Evolutionary conservation across 768 basidiomycete species (phyloP), one percentile per base, ranked within the genome.

Genomic region (Tylopilus balloui): DNA sequence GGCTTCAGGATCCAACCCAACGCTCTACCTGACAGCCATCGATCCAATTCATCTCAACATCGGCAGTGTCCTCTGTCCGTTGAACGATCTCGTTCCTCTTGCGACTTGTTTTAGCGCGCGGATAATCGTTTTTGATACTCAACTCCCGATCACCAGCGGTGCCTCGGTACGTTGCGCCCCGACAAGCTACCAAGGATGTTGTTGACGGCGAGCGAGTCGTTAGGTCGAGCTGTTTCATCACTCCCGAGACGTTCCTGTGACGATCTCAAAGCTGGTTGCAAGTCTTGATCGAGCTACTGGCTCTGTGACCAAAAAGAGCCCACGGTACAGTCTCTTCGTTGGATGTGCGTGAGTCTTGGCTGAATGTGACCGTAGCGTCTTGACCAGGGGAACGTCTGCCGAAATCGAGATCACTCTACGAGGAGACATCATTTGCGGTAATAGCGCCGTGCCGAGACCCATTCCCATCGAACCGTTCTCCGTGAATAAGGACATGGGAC

Each of bases 201-300:
- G 21, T 40, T 55, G 36, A 48, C 38, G 12, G 23, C 19, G 19
- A 21, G 29, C 50, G 20, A 36, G 20, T 29, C 10, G 6, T 2
- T 37, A 90, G 91, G 78, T 98, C 38, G 96, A 99, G 65, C 71
- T 99, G 11, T 98, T 92, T 70, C 91, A 96, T 62, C 94, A 99
- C 62, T 94, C 92, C 1, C 78, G 81, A 36, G 92, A 98, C 63
- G 81, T 95, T 3, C 92, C 96, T 9, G 95, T 92, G 1, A 89
- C 86, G 11, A 79, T 96, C 45, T 80, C 83, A 5, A 91, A 86
- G 57, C 74, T 98, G 24, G 66, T 88, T n/a, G 76, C 86, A 1
- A 84, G 79, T 1, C 67, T 94, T 10, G 95, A 98, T 61, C 80
- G 91, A 46, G 69, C 82, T 1, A 81, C 82, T 2, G 93, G 93